phyloP scores from a whole-genome alignment of 2,329 filamentous ascomycete genomes.

The Chalaropsis ovoidea region DNA sequence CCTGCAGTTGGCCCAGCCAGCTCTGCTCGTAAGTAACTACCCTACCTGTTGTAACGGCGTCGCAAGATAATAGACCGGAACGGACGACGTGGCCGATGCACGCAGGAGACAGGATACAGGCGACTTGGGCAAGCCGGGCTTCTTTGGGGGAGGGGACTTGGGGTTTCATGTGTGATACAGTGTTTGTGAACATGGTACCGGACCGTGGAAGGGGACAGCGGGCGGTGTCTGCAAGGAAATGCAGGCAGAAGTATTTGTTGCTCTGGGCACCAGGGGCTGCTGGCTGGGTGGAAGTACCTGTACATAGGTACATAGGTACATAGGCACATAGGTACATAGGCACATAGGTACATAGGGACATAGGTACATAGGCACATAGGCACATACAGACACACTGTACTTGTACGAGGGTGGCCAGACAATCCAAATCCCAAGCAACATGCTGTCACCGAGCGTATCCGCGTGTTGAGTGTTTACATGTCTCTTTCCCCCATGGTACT shows the following conservation, averaged over 20 bases:
- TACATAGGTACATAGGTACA: no score
- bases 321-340: no score
- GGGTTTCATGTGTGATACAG: no score
- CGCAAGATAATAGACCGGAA: slow-evolving; percentile 23
- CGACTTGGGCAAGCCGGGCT: neutral
- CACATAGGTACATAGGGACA: no score
- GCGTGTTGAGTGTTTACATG: no score
- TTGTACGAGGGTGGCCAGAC: neutral
- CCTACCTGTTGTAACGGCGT: neutral
- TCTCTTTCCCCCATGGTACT: no score
- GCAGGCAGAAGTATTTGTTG: neutral
- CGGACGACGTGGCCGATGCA: slow-evolving; percentile 10
- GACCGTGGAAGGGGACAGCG: neutral
- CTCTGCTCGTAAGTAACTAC: neutral
- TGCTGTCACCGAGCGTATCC: no score
- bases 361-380: no score
- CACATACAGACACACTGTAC: neutral
- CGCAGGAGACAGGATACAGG: neutral
- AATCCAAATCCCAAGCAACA: no score
- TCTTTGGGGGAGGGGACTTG: neutral
- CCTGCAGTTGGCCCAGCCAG: neutral
- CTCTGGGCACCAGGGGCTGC: neutral
- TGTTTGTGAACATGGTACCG: no score
- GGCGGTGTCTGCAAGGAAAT: neutral
- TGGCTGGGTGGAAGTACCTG: no score